These are phyloP conservation scores for Protomyces macrosporus DNA, from an alignment of 1,139 yeast genomes.

Conservation along the genomic window DNA sequence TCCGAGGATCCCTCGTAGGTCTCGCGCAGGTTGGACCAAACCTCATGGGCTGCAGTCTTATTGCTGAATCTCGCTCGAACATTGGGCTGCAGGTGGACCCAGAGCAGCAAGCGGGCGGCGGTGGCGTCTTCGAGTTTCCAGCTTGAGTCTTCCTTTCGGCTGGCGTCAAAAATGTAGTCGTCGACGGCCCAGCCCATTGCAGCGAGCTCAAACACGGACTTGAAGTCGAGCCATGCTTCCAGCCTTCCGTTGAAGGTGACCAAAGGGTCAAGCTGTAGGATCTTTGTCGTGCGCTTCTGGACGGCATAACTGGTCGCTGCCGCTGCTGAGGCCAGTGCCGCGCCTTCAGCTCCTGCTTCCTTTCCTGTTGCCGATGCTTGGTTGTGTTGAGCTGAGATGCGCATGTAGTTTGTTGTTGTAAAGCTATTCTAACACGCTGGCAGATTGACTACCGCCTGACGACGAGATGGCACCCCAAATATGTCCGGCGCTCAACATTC, in stretches of 20 bases:
- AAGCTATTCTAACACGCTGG: too few species aligned
- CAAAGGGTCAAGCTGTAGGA: too few species aligned
- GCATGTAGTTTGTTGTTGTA: too few species aligned
- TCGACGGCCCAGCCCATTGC: neutral
- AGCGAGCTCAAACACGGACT: neutral
- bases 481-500: too few species aligned
- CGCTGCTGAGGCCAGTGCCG: too few species aligned
- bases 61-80: neutral
- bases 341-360: too few species aligned
- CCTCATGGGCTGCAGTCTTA: neutral
- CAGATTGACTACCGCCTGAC: too few species aligned
- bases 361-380: too few species aligned
- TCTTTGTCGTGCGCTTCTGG: too few species aligned
- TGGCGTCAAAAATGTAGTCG: neutral
- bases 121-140: neutral
- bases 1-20: neutral
- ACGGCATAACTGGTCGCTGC: too few species aligned
- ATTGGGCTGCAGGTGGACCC: neutral
- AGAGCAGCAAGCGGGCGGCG: neutral
- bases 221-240: neutral
- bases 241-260: neutral
- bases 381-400: too few species aligned
- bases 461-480: too few species aligned
- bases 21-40: neutral
- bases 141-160: neutral